phyloP scores from a whole-genome alignment of 139 green algal genomes.

The Chlorella sp. region DNA sequence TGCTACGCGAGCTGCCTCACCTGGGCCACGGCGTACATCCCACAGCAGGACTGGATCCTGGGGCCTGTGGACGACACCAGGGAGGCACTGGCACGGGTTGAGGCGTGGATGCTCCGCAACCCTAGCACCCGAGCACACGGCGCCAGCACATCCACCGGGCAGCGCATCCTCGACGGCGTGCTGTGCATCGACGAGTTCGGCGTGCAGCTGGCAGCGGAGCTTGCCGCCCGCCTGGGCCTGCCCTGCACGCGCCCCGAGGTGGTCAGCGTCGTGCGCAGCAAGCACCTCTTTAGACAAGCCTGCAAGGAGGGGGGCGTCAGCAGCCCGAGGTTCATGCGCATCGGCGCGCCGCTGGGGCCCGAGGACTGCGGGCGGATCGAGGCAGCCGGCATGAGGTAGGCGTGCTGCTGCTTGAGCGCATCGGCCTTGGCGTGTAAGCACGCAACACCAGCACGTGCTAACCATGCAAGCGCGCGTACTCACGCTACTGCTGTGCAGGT shows the following conservation, averaged over 20 bases:
- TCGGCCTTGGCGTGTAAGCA: too few species aligned
- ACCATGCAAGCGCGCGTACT: too few species aligned
- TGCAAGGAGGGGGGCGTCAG: neutral
- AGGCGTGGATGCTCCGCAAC: neutral
- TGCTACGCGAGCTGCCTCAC: neutral
- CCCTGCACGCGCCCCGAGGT: neutral
- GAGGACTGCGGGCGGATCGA: too few species aligned
- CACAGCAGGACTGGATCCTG: neutral
- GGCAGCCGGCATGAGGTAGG: too few species aligned
- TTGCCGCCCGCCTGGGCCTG: neutral
- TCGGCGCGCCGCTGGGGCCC: neutral
- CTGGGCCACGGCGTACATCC: neutral
- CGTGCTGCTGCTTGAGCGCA: too few species aligned
- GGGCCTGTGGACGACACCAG: neutral
- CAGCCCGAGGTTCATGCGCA: neutral
- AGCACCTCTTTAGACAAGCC: constrained; percentile 4
- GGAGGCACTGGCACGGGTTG: neutral
- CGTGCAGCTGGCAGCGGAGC: neutral
- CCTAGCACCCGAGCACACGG: neutral
- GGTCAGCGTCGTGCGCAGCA: constrained; percentile 4
- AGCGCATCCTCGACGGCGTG: constrained; percentile 4
- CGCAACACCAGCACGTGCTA: too few species aligned
- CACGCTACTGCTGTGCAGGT: neutral
- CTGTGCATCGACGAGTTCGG: constrained; percentile 13
- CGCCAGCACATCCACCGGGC: neutral